These are phyloP conservation scores for Ogataea angusta DNA, from an alignment of 805 yeast species.

Conservation along the genomic window DNA sequence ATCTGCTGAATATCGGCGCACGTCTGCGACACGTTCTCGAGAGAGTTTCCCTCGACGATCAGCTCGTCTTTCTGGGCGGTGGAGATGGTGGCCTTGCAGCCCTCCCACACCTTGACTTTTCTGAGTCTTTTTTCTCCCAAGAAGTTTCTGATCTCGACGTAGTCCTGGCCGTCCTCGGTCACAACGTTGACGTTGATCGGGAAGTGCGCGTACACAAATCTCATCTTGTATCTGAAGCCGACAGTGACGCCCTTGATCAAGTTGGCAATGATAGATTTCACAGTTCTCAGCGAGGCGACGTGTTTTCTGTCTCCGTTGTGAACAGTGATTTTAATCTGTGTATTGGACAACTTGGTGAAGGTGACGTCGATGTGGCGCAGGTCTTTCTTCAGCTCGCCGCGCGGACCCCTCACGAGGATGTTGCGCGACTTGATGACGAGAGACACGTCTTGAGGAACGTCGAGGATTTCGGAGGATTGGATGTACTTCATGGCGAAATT, in stretches of 20 bases:
- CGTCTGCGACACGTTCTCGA: conserved; percentile 95
- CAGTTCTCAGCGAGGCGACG: conserved; percentile 99
- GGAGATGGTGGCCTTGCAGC: conserved; percentile 83
- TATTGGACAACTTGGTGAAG: conserved; percentile 72
- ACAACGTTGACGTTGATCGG: conserved; percentile 96
- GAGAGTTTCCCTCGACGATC: conserved; percentile 88
- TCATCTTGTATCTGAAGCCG: conserved; percentile 99
- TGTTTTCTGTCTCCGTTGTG: conserved; percentile 99
- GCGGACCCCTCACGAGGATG: conserved; percentile 93
- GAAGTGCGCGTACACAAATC: conserved; percentile 99
- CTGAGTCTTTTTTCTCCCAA: conserved; percentile 99
- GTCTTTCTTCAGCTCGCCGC: conserved; percentile 90
- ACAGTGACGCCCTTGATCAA: conserved; percentile 97
- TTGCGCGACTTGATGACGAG: conserved; percentile 87
- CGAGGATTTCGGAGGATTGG: conserved; percentile 56
- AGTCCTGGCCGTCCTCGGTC: conserved; percentile 69
- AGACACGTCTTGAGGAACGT: conserved; percentile 87
- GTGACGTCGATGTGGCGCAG: conserved; percentile 93
- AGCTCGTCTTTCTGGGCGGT: conserved; percentile 91
- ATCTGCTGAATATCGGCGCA: conserved; percentile 98
- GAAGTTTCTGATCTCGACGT: conserved; percentile 97
- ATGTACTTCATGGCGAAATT: conserved; percentile 51
- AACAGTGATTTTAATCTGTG: conserved; percentile 80
- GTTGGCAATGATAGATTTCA: conserved; percentile 90
- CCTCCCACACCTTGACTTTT: conserved; percentile 79